Evolutionary conservation across 805 yeast genomes (phyloP), one percentile per base, ranked within the genome.

Genomic region (Hanseniaspora jakobsenii): DNA sequence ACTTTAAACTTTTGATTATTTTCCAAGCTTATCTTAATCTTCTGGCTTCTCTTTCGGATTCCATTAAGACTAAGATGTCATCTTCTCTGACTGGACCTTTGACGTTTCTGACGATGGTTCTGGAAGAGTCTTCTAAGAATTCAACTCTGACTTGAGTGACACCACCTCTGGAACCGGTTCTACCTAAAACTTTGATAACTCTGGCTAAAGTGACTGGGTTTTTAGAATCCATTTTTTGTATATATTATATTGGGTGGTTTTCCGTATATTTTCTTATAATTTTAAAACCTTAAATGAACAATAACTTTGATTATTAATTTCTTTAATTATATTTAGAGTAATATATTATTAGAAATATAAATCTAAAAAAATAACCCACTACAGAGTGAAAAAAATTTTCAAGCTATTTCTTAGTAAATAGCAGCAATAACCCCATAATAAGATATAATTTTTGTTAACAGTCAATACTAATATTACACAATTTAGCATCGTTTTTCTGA

Each of bases 161-260:
- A 78, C 95, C 95, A 82, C 97, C 97, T 77, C 97, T 89, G 70
- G 98, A 89, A 70, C 98, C 98, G 81, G 98, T 89, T 76, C 98
- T 89, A 71, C 97, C 97, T 73, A 89, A 79, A 71, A 89, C 97
- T 78, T 89, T 91, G 74, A 85, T 85, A 68, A 89, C 98, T 79
- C 89, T 89, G 70, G 97, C 98, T 73, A 89, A 84, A 77, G 95
- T 91, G 66, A 89, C 96, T 69, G 95, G 95, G 71, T 84, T 78
- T 72, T 78, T 66, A 64, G 70, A 53, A 55, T 61, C 65, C 65
- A 61, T 59, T 44, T 46, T 46, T 10, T 32, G 17, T 44, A 23
- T 36, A 29, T 39, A 27, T 23, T 45, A 30, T 45, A 36, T 39
- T 39, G 45, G 45, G 37, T 34, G 45, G 45, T 29, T 36, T 46